Percentiles rank a stretch among this genome's conserved stretches.
Conservation (phyloP, 129 eudicot species). For the Gnaphalium uliginosum region DNA sequence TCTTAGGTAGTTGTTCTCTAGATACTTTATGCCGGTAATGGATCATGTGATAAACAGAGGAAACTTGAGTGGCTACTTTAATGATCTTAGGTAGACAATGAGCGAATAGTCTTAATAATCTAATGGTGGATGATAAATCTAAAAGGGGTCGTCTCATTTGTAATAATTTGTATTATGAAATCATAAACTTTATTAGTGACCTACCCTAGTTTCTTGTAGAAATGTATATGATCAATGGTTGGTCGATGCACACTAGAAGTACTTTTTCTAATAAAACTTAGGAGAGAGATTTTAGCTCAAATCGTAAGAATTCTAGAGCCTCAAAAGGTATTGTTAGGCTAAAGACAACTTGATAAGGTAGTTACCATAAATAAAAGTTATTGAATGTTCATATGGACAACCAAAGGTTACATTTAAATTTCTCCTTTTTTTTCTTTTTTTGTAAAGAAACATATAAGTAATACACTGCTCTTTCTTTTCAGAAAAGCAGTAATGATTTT, state of each 20-base stretch:
- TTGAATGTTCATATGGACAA: constrained; percentile 4
- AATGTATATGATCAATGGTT: no score
- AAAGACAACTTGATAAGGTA: neutral
- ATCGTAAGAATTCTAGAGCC: neutral
- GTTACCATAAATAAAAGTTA: neutral
- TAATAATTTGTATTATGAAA: neutral
- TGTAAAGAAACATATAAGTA: neutral
- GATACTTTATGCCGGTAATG: constrained; percentile 18
- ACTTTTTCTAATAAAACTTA: neutral
- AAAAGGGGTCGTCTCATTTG: neutral
- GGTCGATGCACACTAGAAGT: no score
- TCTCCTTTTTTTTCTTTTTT: neutral
- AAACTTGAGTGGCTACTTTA: neutral
- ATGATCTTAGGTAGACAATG: neutral
- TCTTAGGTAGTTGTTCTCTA: constrained; percentile 1
- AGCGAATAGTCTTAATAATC: constrained; percentile 12
- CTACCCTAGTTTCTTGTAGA: no score
- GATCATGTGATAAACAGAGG: neutral
- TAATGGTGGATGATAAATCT: constrained; percentile 22
- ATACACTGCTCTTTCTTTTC: neutral
- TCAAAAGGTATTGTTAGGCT: neutral
- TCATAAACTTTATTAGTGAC: no score
- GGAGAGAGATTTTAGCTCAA: neutral
- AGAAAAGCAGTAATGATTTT: constrained; percentile 7
- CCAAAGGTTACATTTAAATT: constrained; percentile 10